Conservation (phyloP, 768 basidiomycete genomes). For the Trametes cinnabarina region DNA sequence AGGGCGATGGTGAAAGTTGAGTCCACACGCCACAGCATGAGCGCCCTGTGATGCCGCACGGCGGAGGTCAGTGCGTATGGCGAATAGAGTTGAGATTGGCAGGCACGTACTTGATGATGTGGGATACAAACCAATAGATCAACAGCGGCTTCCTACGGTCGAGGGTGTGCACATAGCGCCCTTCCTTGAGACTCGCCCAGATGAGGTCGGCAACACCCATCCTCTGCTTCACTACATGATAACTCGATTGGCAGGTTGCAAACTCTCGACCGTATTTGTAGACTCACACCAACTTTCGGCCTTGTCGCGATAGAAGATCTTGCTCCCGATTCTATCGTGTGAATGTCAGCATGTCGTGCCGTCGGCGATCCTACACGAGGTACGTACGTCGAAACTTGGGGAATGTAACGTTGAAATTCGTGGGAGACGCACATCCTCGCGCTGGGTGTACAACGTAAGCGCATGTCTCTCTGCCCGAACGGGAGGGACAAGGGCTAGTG, state of each 20-base stretch:
- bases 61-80: neutral
- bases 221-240: neutral
- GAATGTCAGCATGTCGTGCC: neutral
- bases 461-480: neutral
- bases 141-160: constrained; percentile 60
- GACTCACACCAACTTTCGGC: constrained; percentile 24
- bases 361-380: neutral
- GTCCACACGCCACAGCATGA: constrained; percentile 61
- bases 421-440: constrained; percentile 66
- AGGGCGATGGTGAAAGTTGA: constrained; percentile 55
- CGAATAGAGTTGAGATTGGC: neutral
- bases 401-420: constrained; percentile 64
- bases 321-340: constrained; percentile 14
- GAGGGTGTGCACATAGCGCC: constrained; percentile 56
- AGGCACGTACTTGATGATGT: constrained; percentile 49
- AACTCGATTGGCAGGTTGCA: constrained; percentile 30
- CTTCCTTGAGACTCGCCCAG: neutral
- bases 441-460: constrained; percentile 34
- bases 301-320: constrained; percentile 22
- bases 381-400: constrained; percentile 53
- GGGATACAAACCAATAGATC: constrained; percentile 75
- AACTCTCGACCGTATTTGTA: neutral
- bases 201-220: neutral
- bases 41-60: constrained; percentile 45
- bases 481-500: no score